These are phyloP conservation scores for Russula foetens DNA, from an alignment of 768 basidiomycete genomes.

Conservation along the genomic window DNA sequence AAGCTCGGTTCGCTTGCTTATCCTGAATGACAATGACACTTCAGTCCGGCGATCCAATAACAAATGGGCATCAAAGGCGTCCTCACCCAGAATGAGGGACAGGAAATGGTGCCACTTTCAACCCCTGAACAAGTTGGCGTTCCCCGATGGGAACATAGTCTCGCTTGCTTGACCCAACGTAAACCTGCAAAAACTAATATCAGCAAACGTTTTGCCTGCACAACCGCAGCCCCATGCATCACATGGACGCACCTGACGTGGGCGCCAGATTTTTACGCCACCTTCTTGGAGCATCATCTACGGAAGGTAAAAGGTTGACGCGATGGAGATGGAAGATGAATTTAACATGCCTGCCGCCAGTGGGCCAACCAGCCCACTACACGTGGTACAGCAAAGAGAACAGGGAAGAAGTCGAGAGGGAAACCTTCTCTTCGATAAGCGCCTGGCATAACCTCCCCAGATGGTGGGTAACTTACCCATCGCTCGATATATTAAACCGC, in stretches of 20 bases:
- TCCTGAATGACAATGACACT: slow-evolving; percentile 30
- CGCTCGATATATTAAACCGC: slow-evolving; percentile 83
- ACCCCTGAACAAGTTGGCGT: slow-evolving; percentile 47
- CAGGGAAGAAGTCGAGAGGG: slow-evolving; percentile 91
- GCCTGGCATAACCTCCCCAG: slow-evolving; percentile 2
- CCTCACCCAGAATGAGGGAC: slow-evolving; percentile 74
- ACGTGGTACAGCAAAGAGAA: slow-evolving; percentile 85
- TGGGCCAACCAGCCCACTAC: slow-evolving; percentile 92
- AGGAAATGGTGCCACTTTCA: slow-evolving; percentile 49
- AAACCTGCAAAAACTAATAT: slow-evolving; percentile 38
- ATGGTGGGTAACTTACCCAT: slow-evolving; percentile 52
- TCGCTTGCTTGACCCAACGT: slow-evolving; percentile 66
- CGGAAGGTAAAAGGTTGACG: neutral
- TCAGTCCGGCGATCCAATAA: neutral
- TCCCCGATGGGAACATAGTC: slow-evolving; percentile 63
- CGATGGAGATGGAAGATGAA: neutral
- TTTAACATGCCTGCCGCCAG: slow-evolving; percentile 64
- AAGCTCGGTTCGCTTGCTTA: slow-evolving; percentile 58
- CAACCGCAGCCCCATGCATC: neutral
- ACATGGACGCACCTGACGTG: slow-evolving; percentile 52
- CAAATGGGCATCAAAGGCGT: neutral
- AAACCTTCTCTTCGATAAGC: slow-evolving; percentile 48
- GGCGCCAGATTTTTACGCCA: slow-evolving; percentile 92
- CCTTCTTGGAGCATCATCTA: slow-evolving; percentile 88
- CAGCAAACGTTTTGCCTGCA: neutral